Conservation (phyloP, 2,329 filamentous ascomycete genomes). For the Blastomyces gilchristii region DNA sequence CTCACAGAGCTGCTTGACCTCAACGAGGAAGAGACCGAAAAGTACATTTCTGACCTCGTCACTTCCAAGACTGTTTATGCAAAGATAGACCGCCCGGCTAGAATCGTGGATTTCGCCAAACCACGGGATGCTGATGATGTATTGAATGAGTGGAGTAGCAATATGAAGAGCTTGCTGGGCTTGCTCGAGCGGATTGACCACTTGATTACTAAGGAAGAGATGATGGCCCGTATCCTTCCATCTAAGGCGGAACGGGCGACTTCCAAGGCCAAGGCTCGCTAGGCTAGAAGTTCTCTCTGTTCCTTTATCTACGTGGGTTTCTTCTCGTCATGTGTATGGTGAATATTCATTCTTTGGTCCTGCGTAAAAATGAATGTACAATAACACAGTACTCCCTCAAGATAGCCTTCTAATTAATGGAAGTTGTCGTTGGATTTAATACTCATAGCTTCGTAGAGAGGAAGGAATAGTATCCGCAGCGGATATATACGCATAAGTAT, state of each 20-base stretch:
- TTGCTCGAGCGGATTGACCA: slow-evolving; percentile 88
- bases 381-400: slow-evolving; percentile 1
- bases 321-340: not conserved
- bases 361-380: slow-evolving; percentile 8
- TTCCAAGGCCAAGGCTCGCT: slow-evolving; percentile 32
- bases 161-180: slow-evolving; percentile 88
- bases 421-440: not conserved
- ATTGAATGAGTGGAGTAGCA: slow-evolving; percentile 95
- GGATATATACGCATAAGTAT: not conserved
- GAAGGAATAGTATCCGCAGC: not conserved
- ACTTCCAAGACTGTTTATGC: slow-evolving; percentile 97
- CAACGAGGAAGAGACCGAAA: slow-evolving; percentile 91
- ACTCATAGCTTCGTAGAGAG: not conserved
- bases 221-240: slow-evolving; percentile 96
- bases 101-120: slow-evolving; percentile 89
- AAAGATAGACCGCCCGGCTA: slow-evolving; percentile 88
- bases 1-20: slow-evolving; percentile 85
- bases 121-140: slow-evolving; percentile 91
- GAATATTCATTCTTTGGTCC: not conserved
- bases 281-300: slow-evolving; percentile 14
- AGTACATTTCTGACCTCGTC: slow-evolving; percentile 95
- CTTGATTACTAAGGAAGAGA: slow-evolving; percentile 98
- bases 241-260: slow-evolving; percentile 26
- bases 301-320: not conserved
- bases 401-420: not conserved